Conservation (phyloP, 1,284 basidiomycete genomes). For the Moniliophthora roreri region DNA sequence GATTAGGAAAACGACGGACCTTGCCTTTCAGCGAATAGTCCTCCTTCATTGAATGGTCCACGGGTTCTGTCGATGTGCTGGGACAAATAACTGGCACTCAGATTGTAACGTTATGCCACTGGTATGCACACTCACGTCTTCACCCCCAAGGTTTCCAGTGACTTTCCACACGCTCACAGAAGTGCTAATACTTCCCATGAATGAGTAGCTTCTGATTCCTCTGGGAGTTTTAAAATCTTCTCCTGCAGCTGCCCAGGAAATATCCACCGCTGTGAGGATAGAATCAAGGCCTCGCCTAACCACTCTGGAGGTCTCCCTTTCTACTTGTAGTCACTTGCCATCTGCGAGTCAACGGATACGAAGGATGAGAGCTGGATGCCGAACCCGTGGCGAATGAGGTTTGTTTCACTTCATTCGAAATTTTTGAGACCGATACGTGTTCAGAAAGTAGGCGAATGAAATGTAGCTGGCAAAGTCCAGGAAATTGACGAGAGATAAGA, state of each 20-base stretch:
- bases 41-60: constrained; percentile 50
- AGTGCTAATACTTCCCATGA: constrained; percentile 36
- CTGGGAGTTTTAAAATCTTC: constrained; percentile 45
- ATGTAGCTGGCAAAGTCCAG: too few species aligned
- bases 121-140: constrained; percentile 29
- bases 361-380: too few species aligned
- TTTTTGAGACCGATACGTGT: too few species aligned
- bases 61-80: constrained; percentile 40
- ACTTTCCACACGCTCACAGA: constrained; percentile 43
- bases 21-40: constrained; percentile 46
- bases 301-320: too few species aligned
- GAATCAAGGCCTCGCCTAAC: too few species aligned
- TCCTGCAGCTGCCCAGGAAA: constrained; percentile 35
- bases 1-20: constrained; percentile 22
- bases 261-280: too few species aligned
- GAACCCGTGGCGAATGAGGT: too few species aligned
- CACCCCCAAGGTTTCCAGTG: constrained; percentile 48
- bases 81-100: constrained; percentile 2
- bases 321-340: too few species aligned
- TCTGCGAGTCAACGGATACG: too few species aligned
- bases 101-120: neutral
- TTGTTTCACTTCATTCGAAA: too few species aligned
- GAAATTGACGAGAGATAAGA: too few species aligned
- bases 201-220: constrained; percentile 43
- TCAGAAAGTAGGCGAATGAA: too few species aligned